Evolutionary conservation across 306 rosid species (phyloP).

Genomic region (Datisca glomerata): DNA sequence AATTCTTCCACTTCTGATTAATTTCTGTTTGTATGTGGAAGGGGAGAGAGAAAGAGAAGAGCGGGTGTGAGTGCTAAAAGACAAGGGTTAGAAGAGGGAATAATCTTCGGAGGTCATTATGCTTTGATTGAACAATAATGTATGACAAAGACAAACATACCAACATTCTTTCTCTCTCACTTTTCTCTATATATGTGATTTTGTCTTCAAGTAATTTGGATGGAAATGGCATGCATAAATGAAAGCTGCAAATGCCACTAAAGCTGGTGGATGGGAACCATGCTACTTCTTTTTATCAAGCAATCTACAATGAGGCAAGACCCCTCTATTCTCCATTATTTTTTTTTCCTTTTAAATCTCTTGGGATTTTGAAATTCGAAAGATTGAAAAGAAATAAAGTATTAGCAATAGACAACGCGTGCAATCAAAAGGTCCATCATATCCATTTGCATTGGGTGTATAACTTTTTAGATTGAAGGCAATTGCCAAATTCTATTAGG

Average conservation of each 20-base stretch:
- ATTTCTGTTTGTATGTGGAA: constrained; percentile 27
- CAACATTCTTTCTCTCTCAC: constrained; percentile 41
- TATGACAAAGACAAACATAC: constrained; percentile 59
- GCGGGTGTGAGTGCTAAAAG: constrained; percentile 31
- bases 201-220: constrained; percentile 65
- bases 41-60: constrained; percentile 21
- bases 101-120: constrained; percentile 35
- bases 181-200: constrained; percentile 26
- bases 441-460: constrained; percentile 25
- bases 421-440: constrained; percentile 18
- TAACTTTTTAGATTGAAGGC: too few relatives aligned
- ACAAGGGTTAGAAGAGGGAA: constrained; percentile 32
- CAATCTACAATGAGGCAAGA: not conserved
- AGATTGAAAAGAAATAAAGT: constrained; percentile 21
- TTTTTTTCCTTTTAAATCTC: constrained; percentile 6
- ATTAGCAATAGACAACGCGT: constrained; percentile 19
- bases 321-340: not conserved
- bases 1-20: constrained; percentile 9
- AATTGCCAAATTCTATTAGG: too few relatives aligned
- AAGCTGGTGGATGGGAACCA: constrained; percentile 26
- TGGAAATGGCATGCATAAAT: constrained; percentile 55
- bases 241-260: constrained; percentile 64
- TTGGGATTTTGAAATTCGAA: constrained; percentile 18
- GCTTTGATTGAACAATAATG: constrained; percentile 50
- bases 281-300: constrained; percentile 39